Percentiles rank a stretch among this genome's conserved stretches.
These are phyloP conservation scores for Blastobotrys elegans DNA, from an alignment of 1,139 yeast genomes.

Conservation along the genomic window DNA sequence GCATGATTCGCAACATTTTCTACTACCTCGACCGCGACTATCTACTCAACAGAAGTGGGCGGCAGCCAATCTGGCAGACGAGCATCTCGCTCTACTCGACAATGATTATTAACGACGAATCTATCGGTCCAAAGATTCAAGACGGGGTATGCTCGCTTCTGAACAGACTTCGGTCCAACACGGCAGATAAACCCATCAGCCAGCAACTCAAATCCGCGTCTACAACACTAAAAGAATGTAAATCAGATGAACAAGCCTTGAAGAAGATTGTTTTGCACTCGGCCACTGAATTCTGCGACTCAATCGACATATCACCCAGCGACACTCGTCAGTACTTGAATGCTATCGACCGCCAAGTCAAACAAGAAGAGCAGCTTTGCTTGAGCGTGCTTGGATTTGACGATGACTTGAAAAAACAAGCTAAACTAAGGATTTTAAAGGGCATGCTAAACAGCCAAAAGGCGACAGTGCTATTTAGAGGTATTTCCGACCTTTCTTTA, in stretches of 20 bases:
- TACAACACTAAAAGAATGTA: background rate
- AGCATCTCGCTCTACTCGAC: slow-evolving; percentile 22
- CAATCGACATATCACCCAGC: background rate
- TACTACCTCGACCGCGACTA: slow-evolving; percentile 38
- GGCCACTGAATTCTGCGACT: background rate
- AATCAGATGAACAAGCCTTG: background rate
- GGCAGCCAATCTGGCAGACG: slow-evolving; percentile 27
- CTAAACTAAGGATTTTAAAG: background rate
- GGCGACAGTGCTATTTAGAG: background rate
- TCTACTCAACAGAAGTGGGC: slow-evolving; percentile 25
- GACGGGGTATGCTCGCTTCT: background rate
- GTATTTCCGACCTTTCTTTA: background rate
- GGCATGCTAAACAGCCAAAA: background rate
- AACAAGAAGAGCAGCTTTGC: background rate
- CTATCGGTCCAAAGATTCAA: background rate
- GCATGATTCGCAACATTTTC: slow-evolving; percentile 28
- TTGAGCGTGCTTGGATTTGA: background rate
- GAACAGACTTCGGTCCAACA: background rate
- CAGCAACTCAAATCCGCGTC: background rate
- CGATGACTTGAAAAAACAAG: background rate
- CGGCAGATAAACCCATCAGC: background rate
- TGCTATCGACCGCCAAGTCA: background rate
- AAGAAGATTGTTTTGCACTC: background rate
- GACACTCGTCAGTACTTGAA: background rate
- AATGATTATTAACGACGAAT: background rate